These are phyloP conservation scores for Clonostachys rhizophaga DNA, from an alignment of 2,329 filamentous ascomycete genomes.

Conservation along the genomic window DNA sequence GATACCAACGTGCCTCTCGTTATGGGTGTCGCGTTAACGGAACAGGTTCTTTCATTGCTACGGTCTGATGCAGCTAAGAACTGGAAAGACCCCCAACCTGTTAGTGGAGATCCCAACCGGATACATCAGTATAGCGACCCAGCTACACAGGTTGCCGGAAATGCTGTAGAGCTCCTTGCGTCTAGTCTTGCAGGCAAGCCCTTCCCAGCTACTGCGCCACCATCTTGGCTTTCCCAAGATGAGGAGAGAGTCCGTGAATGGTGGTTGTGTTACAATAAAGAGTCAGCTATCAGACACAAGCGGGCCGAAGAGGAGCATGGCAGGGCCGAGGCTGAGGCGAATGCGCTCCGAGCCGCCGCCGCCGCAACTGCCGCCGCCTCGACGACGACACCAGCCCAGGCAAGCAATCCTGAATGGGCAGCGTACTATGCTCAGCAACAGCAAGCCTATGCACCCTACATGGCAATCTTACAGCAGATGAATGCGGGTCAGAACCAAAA, in stretches of 20 bases:
- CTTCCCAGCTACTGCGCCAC: conserved; percentile 45
- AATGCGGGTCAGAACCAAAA: conserved; percentile 20
- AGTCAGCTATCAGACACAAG: conserved; percentile 27
- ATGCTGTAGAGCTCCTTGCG: conserved; percentile 34
- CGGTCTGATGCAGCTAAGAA: conserved; percentile 33
- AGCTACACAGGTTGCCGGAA: conserved; percentile 33
- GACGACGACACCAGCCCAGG: conserved; percentile 5
- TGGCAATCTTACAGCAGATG: conserved; percentile 35
- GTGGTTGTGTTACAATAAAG: conserved; percentile 43
- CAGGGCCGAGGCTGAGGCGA: conserved; percentile 23
- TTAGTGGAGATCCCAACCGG: conserved; percentile 22
- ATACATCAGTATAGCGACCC: conserved; percentile 34
- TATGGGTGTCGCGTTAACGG: conserved; percentile 26
- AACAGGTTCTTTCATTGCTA: conserved; percentile 36
- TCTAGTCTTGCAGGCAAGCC: conserved; percentile 36
- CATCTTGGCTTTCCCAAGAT: conserved; percentile 44
- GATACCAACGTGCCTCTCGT: conserved; percentile 17
- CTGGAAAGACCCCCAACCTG: conserved; percentile 35
- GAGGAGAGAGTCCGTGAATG: conserved; percentile 44
- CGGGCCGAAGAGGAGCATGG: conserved; percentile 29
- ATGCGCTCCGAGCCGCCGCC: conserved; percentile 16
- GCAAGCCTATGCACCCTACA: conserved; percentile 33
- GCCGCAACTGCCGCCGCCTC: conserved; percentile 3
- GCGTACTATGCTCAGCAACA: conserved; percentile 20
- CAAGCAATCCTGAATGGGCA: conserved; percentile 16